Evolutionary conservation across 116 monocot species (phyloP), one percentile per base, ranked within the genome.

Genomic region (Zostera marina): DNA sequence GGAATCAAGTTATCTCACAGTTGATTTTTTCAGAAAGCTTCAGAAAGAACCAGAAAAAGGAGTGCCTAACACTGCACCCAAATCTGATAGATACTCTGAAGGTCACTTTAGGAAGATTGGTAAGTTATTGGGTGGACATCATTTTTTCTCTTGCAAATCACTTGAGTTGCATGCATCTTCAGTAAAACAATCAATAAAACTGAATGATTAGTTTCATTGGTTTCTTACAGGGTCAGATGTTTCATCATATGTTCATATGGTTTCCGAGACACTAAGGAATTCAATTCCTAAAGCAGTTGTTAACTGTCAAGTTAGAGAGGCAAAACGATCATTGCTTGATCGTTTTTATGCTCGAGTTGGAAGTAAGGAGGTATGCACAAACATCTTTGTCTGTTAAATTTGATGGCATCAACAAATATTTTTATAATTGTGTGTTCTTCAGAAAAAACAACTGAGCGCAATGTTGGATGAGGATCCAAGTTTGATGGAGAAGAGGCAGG

Each of bases 21-120:
- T 90, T 2, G 96, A 98, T 20, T 98, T 98, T 65, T 98, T 98
- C 72, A 51, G 90, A 63, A 98, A 98, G 56, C 89, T 98, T 68
- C 85, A 79, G 19, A 69, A 73, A 19, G 96, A 98, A 71, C 78
- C 86, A 23, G 96, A 98, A 11, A 85, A 82, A 59, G 80, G 70
- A 52, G 32, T 2, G 0, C 70, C 75, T 56, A 53, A 71, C 11
- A 21, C 66, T 41, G 42, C 75, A 8, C 70, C 84, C 26, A 65
- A 68, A 20, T 22, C 41, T 0, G 96, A 96, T 54, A 72, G 96
- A 76, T 96, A 96, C 59, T 54, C 63, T n/a, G 96, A 96, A 11
- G 66, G 63, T 55, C 96, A 96, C 47, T 82, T 85, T 22, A 77
- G 85, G 61, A 85, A 82, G 19, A 96, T 96, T 45, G 96, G 89